A percentile compares a stretch with the other conserved stretches of the same genome.
Evolutionary conservation across 2,329 filamentous ascomycete species (phyloP).

Genomic region (Epichloe gansuensis): DNA sequence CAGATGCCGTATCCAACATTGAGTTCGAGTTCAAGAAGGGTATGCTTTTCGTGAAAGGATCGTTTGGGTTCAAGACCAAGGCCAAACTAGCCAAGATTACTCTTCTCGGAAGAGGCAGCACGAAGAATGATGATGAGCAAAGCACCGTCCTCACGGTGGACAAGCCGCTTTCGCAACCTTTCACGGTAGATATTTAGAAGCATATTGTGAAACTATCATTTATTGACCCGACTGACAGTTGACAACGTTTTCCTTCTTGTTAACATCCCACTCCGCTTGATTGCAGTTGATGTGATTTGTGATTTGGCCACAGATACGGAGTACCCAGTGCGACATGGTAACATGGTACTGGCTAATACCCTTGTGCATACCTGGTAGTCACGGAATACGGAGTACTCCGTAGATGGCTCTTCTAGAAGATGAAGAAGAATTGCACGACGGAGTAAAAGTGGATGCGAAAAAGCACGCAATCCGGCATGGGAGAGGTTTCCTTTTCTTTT

Average conservation of each 20-base stretch:
- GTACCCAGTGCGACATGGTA: too few species aligned
- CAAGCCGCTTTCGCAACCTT: not conserved
- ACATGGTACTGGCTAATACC: too few species aligned
- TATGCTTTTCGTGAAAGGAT: conserved; percentile 30
- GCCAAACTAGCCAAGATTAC: conserved; percentile 5
- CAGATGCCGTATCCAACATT: not conserved
- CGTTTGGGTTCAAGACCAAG: not conserved
- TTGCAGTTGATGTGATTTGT: too few species aligned
- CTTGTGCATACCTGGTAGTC: too few species aligned
- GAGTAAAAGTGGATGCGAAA: too few species aligned
- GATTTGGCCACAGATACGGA: too few species aligned
- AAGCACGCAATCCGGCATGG: too few species aligned
- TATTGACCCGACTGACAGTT: not conserved
- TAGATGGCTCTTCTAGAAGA: too few species aligned
- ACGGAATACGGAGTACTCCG: too few species aligned
- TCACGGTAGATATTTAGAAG: conserved; percentile 9
- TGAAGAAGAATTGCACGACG: too few species aligned
- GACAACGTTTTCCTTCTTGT: not conserved
- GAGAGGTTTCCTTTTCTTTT: too few species aligned
- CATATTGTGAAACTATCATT: not conserved
- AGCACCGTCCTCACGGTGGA: not conserved
- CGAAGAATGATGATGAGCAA: not conserved
- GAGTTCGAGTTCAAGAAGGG: conserved; percentile 44
- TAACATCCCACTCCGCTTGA: too few species aligned
- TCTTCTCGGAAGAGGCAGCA: not conserved